phyloP scores from a whole-genome alignment of 345 rosid genomes.

The Euphorbia pulcherrima region DNA sequence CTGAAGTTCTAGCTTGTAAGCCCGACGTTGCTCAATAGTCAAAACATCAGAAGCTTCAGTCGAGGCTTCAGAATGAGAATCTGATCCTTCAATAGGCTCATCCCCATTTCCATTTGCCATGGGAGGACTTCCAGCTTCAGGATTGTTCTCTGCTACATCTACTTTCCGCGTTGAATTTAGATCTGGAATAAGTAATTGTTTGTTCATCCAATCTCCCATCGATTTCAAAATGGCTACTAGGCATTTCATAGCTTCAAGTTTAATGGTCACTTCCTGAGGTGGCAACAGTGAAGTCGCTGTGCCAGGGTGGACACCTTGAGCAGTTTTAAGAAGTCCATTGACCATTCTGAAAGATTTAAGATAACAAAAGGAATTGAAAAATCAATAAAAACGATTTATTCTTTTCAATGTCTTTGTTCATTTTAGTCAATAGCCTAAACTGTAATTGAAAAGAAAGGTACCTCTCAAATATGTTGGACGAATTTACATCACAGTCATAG shows the following conservation, averaged over 20 bases:
- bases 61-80: constrained; percentile 80
- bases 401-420: neutral
- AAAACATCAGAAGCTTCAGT: constrained; percentile 79
- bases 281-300: constrained; percentile 74
- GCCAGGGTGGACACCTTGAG: constrained; percentile 95
- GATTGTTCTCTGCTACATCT: constrained; percentile 62
- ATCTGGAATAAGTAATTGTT: constrained; percentile 91
- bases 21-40: constrained; percentile 94
- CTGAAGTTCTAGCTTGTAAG: constrained; percentile 99
- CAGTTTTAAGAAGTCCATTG: constrained; percentile 99
- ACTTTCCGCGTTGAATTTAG: constrained; percentile 54
- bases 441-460: constrained; percentile 27
- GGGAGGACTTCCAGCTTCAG: constrained; percentile 56
- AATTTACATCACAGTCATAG: constrained; percentile 99
- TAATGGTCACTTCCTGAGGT: constrained; percentile 88
- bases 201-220: constrained; percentile 99
- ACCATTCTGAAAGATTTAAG: constrained; percentile 69
- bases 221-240: constrained; percentile 87
- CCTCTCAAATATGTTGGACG: constrained; percentile 99
- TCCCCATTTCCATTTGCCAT: constrained; percentile 83
- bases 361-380: constrained; percentile 1
- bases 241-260: constrained; percentile 97
- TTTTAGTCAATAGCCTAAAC: neutral
- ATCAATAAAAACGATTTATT: neutral
- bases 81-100: constrained; percentile 73